Evolutionary conservation across 2,329 filamentous ascomycete species (phyloP).

Genomic region (Sphaerulina musiva): DNA sequence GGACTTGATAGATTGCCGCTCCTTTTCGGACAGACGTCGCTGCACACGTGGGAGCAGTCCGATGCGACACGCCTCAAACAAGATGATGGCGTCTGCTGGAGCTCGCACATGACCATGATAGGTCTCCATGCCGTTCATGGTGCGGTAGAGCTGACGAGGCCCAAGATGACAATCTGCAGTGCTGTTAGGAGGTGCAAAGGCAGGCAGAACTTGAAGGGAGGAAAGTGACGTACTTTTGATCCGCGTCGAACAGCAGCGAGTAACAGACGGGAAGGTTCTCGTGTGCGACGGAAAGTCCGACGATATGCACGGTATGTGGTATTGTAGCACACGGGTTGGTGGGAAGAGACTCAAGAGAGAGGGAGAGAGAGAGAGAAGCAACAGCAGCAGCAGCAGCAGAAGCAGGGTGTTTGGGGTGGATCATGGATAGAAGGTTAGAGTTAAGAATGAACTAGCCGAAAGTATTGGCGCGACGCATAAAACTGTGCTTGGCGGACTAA

Average conservation of each 20-base stretch:
- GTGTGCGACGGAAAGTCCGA: neutral
- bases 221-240: neutral
- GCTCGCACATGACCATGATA: slow-evolving; percentile 93
- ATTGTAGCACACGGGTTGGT: neutral
- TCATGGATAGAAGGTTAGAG: neutral
- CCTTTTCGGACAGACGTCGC: slow-evolving; percentile 88
- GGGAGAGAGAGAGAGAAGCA: neutral
- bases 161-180: neutral
- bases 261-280: neutral
- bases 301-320: neutral
- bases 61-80: slow-evolving; percentile 94
- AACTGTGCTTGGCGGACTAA: neutral
- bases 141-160: neutral
- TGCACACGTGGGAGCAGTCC: slow-evolving; percentile 88
- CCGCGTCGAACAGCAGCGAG: neutral
- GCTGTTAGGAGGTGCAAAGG: neutral
- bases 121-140: slow-evolving; percentile 67
- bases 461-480: neutral
- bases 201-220: neutral
- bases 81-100: slow-evolving; percentile 91
- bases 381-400: neutral
- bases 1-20: slow-evolving; percentile 89
- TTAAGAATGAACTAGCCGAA: neutral
- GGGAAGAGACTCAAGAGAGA: neutral
- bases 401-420: neutral